Evolutionary conservation across 2,329 filamentous ascomycete genomes (phyloP), one percentile per base, ranked within the genome.

Genomic region (Apiospora koreana): DNA sequence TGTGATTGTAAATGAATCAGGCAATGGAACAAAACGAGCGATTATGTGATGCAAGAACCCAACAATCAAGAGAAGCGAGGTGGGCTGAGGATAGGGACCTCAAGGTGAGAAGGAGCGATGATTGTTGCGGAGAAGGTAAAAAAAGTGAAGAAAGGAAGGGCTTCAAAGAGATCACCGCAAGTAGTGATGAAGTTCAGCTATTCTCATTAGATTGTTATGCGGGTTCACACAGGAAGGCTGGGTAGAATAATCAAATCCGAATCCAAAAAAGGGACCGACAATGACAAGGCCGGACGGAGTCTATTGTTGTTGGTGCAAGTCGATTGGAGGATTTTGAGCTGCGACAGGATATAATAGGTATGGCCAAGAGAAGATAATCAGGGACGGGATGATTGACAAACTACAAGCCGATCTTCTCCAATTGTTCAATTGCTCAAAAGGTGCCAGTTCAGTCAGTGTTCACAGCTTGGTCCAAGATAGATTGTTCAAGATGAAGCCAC

Each of bases 261-360:
- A 9, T 21, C 28, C 50, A 31, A 21, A 58, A 50, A 58, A 35
- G 50, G 50, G 50, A 58, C n/a, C n/a, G n/a, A n/a, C n/a, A n/a
- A n/a, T n/a, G n/a, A n/a, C n/a, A n/a, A n/a, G n/a, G 31, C n/a
- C 21, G 35, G 28, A 62, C 21, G 31, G 54, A 38, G 54, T 62
- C 54, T 62, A 62, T 62, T 62, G 54, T 62, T 62, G 54, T 62
- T 62, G 54, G 28, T 62, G 54, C 54, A 38, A 62, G 54, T 62
- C 54, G 31, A 62, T 62, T 62, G 54, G 54, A n/a, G 54, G 31
- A 62, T 38, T 38, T 62, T n/a, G 54, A n/a, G n/a, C n/a, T 38
- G 31, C 23, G 54, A 62, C 31, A 62, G 54, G 31, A 38, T 62
- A 35, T 58, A 58, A n/a, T n/a, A n/a, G n/a, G n/a, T 28, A 31